Conservation (phyloP, 192 early-diverging fungal genomes). For the Rhizoclosmatium sp. region DNA sequence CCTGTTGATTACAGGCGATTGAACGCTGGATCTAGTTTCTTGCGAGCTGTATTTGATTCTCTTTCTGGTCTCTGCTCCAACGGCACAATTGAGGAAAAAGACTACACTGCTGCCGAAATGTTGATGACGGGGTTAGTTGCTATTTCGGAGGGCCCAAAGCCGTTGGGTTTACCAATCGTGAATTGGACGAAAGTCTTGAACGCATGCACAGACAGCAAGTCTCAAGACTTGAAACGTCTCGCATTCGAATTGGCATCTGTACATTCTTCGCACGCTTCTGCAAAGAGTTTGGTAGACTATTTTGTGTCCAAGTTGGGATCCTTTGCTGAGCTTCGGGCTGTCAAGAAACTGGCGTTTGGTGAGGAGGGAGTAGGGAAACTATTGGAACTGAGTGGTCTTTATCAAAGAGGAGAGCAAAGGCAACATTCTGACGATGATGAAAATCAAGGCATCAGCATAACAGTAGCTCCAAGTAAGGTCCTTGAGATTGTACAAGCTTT, state of each 20-base stretch:
- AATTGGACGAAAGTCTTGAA: conserved; percentile 13
- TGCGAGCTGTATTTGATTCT: conserved; percentile 20
- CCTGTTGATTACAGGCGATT: conserved; percentile 23
- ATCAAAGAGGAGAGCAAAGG: not conserved
- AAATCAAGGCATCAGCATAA: not conserved
- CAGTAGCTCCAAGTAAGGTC: conserved; percentile 25
- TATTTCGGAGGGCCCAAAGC: not conserved
- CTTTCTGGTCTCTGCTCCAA: not conserved
- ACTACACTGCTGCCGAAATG: not conserved
- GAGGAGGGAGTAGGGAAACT: conserved; percentile 17
- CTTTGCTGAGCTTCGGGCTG: not conserved
- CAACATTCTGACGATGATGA: not conserved
- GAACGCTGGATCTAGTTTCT: conserved; percentile 25
- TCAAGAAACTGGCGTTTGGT: not conserved
- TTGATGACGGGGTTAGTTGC: not conserved
- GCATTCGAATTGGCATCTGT: conserved; percentile 8
- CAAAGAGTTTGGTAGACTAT: conserved; percentile 28
- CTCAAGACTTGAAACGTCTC: not conserved
- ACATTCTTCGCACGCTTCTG: not conserved
- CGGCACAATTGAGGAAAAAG: not conserved
- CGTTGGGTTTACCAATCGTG: not conserved
- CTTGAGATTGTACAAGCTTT: conserved; percentile 11
- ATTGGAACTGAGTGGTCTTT: not conserved
- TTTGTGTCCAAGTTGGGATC: not conserved
- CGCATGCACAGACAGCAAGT: not conserved